phyloP scores from a whole-genome alignment of 2,329 filamentous ascomycete genomes.

The Penicillium sp. region DNA sequence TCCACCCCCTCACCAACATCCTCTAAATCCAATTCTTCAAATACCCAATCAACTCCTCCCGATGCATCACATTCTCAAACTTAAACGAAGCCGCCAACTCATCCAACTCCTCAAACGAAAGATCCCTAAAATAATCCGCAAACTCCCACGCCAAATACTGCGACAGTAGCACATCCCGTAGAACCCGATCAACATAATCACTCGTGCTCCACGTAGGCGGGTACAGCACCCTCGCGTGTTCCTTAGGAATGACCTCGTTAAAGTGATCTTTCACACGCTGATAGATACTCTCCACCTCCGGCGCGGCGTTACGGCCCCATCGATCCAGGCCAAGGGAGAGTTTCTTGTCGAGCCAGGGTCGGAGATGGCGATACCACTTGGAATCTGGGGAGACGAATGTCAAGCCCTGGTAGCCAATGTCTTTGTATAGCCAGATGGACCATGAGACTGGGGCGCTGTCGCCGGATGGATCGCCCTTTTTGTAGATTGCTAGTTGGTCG shows the following conservation, averaged over 20 bases:
- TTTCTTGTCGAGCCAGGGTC: conserved; percentile 4
- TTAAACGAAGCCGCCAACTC: conserved; percentile 2
- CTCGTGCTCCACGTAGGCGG: not conserved
- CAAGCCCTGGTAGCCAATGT: conserved; percentile 62
- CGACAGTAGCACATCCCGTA: not conserved
- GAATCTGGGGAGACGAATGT: conserved; percentile 1
- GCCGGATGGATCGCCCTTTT: not conserved
- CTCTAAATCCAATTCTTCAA: conserved; percentile 1
- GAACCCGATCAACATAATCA: conserved; percentile 2
- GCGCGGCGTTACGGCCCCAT: conserved; percentile 1
- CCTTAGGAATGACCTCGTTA: not conserved
- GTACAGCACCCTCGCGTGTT: not conserved
- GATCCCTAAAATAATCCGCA: conserved; percentile 6
- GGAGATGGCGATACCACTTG: conserved; percentile 1
- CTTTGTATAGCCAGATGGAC: conserved; percentile 65
- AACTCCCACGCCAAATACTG: conserved; percentile 2
- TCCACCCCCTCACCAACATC: not conserved
- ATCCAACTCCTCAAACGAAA: conserved; percentile 6
- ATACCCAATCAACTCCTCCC: not conserved
- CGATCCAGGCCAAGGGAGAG: not conserved
- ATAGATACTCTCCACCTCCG: conserved; percentile 5
- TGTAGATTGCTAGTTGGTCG: conserved; percentile 6
- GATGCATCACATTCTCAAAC: conserved; percentile 2
- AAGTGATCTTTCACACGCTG: conserved; percentile 4
- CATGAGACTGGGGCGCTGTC: conserved; percentile 48